A percentile compares a stretch with the other conserved stretches of the same genome.
These are phyloP conservation scores for Mercurialis annua DNA, from an alignment of 345 rosid species.

Conservation along the genomic window DNA sequence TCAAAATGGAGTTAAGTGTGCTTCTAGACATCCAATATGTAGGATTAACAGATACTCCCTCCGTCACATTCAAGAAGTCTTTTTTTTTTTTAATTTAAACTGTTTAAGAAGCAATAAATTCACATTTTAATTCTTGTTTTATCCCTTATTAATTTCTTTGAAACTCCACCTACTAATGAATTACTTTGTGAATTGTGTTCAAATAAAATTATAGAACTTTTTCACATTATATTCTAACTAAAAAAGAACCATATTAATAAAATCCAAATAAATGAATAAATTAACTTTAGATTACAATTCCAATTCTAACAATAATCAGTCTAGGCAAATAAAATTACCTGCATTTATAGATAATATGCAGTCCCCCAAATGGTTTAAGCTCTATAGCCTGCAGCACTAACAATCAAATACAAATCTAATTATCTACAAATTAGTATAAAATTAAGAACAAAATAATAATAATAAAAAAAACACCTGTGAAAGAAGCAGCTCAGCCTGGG, in stretches of 20 bases:
- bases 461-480: slow-evolving; percentile 45
- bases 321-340: slow-evolving; percentile 36
- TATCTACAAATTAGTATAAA: background rate
- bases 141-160: no score
- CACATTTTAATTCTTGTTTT: no score
- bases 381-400: slow-evolving; percentile 56
- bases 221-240: background rate
- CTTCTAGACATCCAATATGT: no score
- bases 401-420: background rate
- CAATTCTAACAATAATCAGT: background rate
- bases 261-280: background rate
- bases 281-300: background rate
- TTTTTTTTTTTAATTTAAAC: no score
- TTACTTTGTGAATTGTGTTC: background rate
- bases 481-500: slow-evolving; percentile 52
- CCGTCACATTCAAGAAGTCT: no score
- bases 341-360: slow-evolving; percentile 59
- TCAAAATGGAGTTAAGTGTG: background rate
- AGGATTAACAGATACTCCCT: no score
- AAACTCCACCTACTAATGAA: no score
- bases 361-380: slow-evolving; percentile 66
- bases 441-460: background rate
- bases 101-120: background rate
- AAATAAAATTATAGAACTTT: background rate
- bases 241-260: background rate